Base-by-base conservation (phyloP, 306 rosid genomes). In the Abrus pulchellus region DNA sequence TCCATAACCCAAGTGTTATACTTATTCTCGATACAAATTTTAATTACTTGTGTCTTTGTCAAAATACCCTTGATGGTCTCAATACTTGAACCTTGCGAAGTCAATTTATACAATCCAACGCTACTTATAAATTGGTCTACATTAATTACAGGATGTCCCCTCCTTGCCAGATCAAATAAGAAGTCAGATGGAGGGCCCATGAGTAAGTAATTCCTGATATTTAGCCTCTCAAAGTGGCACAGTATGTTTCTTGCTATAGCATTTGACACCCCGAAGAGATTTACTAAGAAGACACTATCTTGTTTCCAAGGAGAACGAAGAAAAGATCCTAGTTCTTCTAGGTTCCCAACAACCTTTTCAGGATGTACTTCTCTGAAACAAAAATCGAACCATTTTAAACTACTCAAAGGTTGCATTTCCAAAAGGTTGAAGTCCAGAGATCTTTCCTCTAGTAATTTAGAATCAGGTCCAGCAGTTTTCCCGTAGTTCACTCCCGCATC, bases 381-480 rank as follows among this genome's bases (percentile, higher is more conserved):
- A 88, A 95, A 95, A 78, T 95, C 98, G 76, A 86, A 93, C 98
- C 97, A 90, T 84, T 88, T 93, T 80, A 95, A 87, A 73, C 89
- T 78, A 48, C 85, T 88, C 87, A 91, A 68, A 2, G 94, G 93
- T 55, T 68, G 87, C 97, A 88, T 86, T 83, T 87, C 94, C 88
- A 88, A 78, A 80, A 91, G 45, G 82, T 87, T 76, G 53, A 83
- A 90, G 82, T 91, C 93, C 40, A 89, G 85, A 45, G 91, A 86
- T 74, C 83, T 86, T 83, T 88, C 89, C 67, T 91, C 89, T 63
- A 95, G 68, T 76, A 95, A 83, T 62, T 81, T 82, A 72, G 99
- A 95, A 86, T 94, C 99, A 74, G 99, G 97, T 74, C 99, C 97
- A 72, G 93, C 97, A 72, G 97, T 93, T 85, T 94, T 94, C 69